Base-by-base conservation (phyloP, 495 filamentous ascomycete genomes). In the Chaetomidium leptoderma region DNA sequence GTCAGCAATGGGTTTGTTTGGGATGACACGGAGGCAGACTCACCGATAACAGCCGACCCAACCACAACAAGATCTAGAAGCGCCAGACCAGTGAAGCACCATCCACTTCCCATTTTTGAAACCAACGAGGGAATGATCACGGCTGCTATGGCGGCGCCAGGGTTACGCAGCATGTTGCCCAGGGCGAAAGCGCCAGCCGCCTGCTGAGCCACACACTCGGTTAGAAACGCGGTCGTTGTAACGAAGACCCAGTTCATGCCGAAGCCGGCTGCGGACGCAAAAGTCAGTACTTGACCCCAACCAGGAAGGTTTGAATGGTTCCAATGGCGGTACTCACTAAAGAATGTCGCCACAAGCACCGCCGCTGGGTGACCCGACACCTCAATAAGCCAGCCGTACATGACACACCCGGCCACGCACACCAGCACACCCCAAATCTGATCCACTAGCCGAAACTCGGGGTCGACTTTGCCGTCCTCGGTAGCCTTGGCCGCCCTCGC, bases 191-290 rank as follows among this genome's bases (percentile, higher is more conserved):
- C 52, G 3, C 58, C 58, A 3, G 58, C 52, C 10, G 58, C 58
- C 17, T 60, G 57, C 16, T 60, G 58, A n/a, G 52, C 36, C 5
- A 52, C 58, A n/a, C 52, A 55, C 53, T 60, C 58, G 0, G 45
- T 60, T 6, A 60, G 39, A 10, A 60, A 60, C 2, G 58, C 58
- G 7, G 58, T 60, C 1, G 58, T 60, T 9, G 58, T 60, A 11
- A 60, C 51, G 16, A 60, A 60, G 0, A 60, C 58, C 58, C 58
- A 60, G 39, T 60, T 60, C 58, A 60, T 60, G 2, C 58, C 52
- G 30, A 60, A 60, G 5, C 58, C 58, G 36, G 45, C 58, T 60
- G 6, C 1, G 9, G 11, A 6, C 13, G 0, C 4, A 17, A 23
- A n/a, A 14, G 36, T 47, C 9, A 59, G 19, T 9, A 37, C 5